Base-by-base conservation (phyloP, 768 basidiomycete species). In the Russula griseocarnosa region DNA sequence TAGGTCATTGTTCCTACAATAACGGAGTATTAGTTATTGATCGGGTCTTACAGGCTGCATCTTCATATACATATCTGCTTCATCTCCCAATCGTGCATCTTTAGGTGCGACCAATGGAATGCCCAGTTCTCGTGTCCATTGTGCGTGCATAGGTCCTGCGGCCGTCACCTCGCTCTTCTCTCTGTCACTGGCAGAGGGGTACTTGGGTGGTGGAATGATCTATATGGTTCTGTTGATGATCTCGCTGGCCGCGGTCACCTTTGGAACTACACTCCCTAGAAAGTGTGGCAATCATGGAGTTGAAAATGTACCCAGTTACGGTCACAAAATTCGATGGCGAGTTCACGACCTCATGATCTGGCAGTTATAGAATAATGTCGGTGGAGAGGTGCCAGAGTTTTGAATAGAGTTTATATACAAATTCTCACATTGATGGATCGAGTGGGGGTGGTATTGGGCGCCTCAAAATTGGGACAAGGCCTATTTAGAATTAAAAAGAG, bases 61-160 rank as follows among this genome's bases (percentile, higher is more conserved):
- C 32, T 88, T 88, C 73, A 87, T 90, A 55, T 87, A 83, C 66
- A 85, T 91, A 62, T 78, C 82, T 13, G 83, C 82, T 4, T 79
- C 87, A 18, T 77, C 88, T 0, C 88, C 89, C 6, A 87, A 87
- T 58, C 79, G 80, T 36, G 81, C 83, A 10, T 83, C 86, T 11
- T 78, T 90, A 9, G 88, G 88, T 11, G 82, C 86, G 5, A 87
- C 85, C n/a, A 90, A 90, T 67, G 88, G 88, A 62, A 24, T 20
- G 72, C 73, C 16, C 75, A 81, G 79, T 67, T 75, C 66, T 71
- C 46, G 74, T 76, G 40, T 77, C 78, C 47, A 69, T 78, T 63
- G 74, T 73, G 71, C 77, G 80, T 49, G 66, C 76, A 65, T 82
- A 61, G 88, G 87, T 16, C 86, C 86, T 5, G 81, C 82, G 16